Conservation (phyloP, 2,329 filamentous ascomycete genomes). For the Rhynchosporium graminicola region DNA sequence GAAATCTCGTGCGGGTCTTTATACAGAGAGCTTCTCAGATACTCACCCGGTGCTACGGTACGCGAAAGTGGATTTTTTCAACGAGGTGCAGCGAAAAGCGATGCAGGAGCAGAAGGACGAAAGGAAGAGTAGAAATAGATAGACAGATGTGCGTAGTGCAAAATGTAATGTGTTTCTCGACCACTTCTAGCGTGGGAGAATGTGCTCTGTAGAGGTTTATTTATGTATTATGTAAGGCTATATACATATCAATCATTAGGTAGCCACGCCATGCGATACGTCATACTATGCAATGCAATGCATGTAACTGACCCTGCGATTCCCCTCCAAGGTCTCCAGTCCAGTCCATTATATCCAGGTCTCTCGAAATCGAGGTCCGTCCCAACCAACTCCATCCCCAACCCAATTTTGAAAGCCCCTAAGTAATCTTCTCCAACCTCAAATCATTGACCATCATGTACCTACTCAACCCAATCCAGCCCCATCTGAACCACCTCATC, state of each 20-base stretch:
- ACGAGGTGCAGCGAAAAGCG: too few species aligned
- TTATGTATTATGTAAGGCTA: constrained; percentile 23
- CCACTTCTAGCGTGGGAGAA: constrained; percentile 25
- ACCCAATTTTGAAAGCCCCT: neutral
- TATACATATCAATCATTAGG: constrained; percentile 21
- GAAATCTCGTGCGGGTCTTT: too few species aligned
- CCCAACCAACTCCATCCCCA: neutral
- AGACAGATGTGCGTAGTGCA: neutral
- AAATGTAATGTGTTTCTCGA: constrained; percentile 15
- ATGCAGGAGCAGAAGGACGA: neutral
- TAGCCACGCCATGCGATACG: constrained; percentile 6
- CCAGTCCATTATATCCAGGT: too few species aligned
- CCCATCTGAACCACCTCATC: constrained; percentile 98
- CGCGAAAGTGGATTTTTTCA: too few species aligned
- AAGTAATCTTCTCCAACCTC: constrained; percentile 54
- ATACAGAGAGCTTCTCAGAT: too few species aligned
- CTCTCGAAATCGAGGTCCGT: neutral
- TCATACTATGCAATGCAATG: constrained; percentile 4
- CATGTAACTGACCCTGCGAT: too few species aligned
- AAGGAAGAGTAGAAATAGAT: neutral
- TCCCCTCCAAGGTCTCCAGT: neutral
- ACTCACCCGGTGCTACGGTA: too few species aligned
- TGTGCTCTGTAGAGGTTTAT: constrained; percentile 12
- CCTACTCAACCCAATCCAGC: constrained; percentile 86
- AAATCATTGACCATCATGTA: constrained; percentile 98